phyloP scores from a whole-genome alignment of 1,139 yeast species.

The Suhomyces chickasaworum region DNA sequence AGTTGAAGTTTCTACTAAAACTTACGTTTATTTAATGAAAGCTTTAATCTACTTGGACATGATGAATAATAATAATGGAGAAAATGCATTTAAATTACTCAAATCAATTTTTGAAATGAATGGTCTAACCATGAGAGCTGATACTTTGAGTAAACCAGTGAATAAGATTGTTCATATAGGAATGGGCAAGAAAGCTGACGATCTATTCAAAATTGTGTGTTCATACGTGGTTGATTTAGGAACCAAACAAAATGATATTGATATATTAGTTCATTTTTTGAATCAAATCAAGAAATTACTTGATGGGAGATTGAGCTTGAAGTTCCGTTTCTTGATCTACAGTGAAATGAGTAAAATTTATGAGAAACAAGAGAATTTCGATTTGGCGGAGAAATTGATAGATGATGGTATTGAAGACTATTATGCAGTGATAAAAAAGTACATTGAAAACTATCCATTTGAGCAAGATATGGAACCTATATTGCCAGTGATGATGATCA shows the following conservation, averaged over 20 bases:
- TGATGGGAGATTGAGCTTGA: constrained; percentile 25
- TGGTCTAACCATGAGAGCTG: constrained; percentile 24
- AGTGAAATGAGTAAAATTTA: constrained; percentile 35
- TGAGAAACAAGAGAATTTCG: constrained; percentile 24
- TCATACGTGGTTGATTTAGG: constrained; percentile 25
- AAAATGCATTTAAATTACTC: constrained; percentile 33
- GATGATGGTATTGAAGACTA: constrained; percentile 31
- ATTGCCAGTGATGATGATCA: constrained; percentile 26
- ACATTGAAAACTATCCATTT: constrained; percentile 23
- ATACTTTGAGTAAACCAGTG: constrained; percentile 10
- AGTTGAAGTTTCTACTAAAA: constrained; percentile 34
- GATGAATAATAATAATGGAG: constrained; percentile 24
- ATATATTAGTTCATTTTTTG: constrained; percentile 33
- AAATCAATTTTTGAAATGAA: constrained; percentile 37
- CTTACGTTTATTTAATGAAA: constrained; percentile 44
- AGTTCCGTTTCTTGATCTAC: constrained; percentile 30
- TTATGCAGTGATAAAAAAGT: constrained; percentile 18
- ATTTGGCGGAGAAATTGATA: constrained; percentile 27
- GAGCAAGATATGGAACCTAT: constrained; percentile 12
- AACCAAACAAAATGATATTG: constrained; percentile 21
- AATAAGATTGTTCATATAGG: constrained; percentile 16
- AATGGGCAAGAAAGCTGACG: constrained; percentile 20
- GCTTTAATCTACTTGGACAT: constrained; percentile 45
- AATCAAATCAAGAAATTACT: constrained; percentile 29
- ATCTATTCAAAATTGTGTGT: constrained; percentile 31